These are phyloP conservation scores for Prunus yedoensis DNA, from an alignment of 331 rosid genomes.

Conservation along the genomic window DNA sequence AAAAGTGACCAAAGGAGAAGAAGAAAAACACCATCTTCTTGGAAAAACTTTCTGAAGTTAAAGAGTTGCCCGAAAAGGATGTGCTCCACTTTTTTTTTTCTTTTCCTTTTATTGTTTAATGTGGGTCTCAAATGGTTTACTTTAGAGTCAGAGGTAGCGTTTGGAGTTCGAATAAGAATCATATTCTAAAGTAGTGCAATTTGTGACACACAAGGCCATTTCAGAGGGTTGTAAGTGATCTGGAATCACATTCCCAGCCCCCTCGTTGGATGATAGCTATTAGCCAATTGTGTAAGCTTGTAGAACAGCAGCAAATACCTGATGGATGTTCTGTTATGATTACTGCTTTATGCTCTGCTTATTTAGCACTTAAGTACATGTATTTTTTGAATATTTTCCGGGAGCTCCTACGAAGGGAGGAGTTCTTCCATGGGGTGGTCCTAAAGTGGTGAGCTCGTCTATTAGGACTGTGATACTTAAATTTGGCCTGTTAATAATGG, in stretches of 20 bases:
- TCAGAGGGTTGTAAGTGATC: slow-evolving; percentile 10
- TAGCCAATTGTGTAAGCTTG: neutral
- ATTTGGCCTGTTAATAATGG: no score
- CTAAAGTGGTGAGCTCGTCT: no score
- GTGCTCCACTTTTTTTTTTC: neutral
- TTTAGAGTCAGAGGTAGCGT: no score
- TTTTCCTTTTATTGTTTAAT: neutral
- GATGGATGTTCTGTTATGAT: neutral
- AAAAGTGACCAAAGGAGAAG: neutral
- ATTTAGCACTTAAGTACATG: no score
- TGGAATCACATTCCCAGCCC: slow-evolving; percentile 10
- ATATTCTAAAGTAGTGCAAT: slow-evolving; percentile 1
- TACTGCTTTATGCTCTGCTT: neutral
- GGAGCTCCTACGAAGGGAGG: no score
- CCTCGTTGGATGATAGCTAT: neutral
- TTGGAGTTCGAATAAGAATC: slow-evolving; percentile 2
- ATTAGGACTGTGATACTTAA: no score
- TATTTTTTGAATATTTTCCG: no score
- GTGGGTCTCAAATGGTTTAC: neutral
- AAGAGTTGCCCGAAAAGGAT: neutral
- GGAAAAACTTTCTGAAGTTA: neutral
- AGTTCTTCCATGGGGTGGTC: no score
- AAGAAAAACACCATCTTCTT: no score
- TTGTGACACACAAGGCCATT: neutral
- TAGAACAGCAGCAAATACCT: neutral